A percentile compares a stretch with the other conserved stretches of the same genome.
Conservation (phyloP, 2,329 filamentous ascomycete genomes). For the Biscogniauxia mediterranea region DNA sequence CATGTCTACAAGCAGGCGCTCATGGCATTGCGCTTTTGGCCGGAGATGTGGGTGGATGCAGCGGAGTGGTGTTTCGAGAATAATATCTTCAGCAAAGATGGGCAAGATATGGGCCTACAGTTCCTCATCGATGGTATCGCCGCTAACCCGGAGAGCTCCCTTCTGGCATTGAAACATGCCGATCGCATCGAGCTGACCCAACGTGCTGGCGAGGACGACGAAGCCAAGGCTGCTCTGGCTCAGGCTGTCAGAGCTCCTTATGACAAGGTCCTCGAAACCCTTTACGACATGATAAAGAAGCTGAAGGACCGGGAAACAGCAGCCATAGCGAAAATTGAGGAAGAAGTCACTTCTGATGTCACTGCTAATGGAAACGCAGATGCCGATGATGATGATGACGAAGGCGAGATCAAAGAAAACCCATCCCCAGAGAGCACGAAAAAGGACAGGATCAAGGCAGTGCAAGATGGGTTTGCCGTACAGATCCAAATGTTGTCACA, state of each 20-base stretch:
- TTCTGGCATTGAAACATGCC: constrained; percentile 85
- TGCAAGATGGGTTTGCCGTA: constrained; percentile 65
- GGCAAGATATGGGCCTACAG: constrained; percentile 62
- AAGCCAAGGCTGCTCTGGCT: constrained; percentile 71
- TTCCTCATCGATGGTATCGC: constrained; percentile 80
- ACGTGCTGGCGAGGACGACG: constrained; percentile 73
- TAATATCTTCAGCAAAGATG: constrained; percentile 57
- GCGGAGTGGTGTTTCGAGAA: constrained; percentile 90
- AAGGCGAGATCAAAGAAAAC: constrained; percentile 44
- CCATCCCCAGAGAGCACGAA: constrained; percentile 52
- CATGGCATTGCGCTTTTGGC: constrained; percentile 92
- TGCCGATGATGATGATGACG: constrained; percentile 48
- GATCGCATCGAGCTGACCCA: constrained; percentile 82
- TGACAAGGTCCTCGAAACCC: constrained; percentile 75
- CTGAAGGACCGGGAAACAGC: constrained; percentile 61
- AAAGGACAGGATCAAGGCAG: constrained; percentile 61
- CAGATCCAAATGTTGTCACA: constrained; percentile 77
- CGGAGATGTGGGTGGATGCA: constrained; percentile 93
- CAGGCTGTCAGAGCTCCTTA: constrained; percentile 79
- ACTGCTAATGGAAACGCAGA: constrained; percentile 34
- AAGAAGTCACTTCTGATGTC: constrained; percentile 38
- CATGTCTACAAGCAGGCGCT: constrained; percentile 92
- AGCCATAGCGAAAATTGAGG: constrained; percentile 57
- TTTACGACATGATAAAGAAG: constrained; percentile 84
- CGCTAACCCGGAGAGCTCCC: constrained; percentile 89